These are phyloP conservation scores for Hypericum androsaemum DNA, from an alignment of 345 rosid genomes.

Conservation along the genomic window DNA sequence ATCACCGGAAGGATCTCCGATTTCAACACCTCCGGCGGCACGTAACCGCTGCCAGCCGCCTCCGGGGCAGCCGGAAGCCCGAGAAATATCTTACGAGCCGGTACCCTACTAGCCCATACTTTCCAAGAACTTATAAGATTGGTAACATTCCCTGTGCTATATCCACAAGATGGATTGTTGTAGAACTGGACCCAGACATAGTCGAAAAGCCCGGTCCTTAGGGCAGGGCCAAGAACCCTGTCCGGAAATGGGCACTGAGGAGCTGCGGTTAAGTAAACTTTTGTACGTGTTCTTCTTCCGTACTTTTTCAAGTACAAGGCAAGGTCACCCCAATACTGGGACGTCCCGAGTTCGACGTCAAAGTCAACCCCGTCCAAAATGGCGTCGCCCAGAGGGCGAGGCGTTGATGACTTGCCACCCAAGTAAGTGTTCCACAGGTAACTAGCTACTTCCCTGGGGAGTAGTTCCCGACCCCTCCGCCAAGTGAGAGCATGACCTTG, in stretches of 20 bases:
- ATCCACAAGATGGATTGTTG: background rate
- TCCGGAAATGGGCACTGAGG: conserved; percentile 1
- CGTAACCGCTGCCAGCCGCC: background rate
- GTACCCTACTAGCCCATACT: background rate
- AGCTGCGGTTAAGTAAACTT: background rate
- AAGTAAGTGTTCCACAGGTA: background rate
- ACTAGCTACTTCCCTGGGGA: background rate
- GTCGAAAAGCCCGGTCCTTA: background rate
- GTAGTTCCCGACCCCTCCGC: background rate
- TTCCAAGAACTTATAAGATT: conserved; percentile 1
- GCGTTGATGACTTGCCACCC: too few species aligned
- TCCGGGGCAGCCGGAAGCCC: background rate
- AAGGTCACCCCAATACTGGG: background rate
- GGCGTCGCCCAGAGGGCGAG: background rate
- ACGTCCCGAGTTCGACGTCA: background rate
- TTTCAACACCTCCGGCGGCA: background rate
- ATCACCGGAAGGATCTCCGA: conserved; percentile 1
- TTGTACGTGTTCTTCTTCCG: background rate
- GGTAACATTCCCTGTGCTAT: background rate
- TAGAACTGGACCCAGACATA: background rate
- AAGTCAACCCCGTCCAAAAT: background rate
- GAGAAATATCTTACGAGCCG: background rate
- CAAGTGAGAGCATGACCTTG: conserved; percentile 1
- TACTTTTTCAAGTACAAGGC: background rate
- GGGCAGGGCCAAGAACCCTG: background rate